phyloP scores from a whole-genome alignment of 2,329 filamentous ascomycete species.

The Fusarium sp. region DNA sequence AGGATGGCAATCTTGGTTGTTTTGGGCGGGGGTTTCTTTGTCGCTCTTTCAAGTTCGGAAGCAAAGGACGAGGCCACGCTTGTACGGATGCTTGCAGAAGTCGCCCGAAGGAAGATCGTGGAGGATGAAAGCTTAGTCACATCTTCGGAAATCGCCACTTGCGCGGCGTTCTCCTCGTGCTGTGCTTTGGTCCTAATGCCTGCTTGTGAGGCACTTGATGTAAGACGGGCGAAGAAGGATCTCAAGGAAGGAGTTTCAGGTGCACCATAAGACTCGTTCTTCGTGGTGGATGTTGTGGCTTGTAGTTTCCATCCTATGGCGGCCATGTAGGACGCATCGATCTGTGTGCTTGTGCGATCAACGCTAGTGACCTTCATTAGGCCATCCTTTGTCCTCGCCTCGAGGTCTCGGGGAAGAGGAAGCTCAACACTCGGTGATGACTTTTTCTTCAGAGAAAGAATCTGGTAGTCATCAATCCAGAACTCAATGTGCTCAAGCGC shows the following conservation, averaged over 20 bases:
- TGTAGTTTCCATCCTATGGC: constrained; percentile 85
- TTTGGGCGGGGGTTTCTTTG: constrained; percentile 95
- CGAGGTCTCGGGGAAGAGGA: constrained; percentile 80
- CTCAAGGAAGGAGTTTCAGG: constrained; percentile 71
- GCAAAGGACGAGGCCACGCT: constrained; percentile 79
- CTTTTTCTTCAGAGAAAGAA: constrained; percentile 85
- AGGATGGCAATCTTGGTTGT: constrained; percentile 86
- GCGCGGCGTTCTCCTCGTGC: constrained; percentile 71
- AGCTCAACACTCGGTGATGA: constrained; percentile 81
- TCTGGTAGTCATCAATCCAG: constrained; percentile 87
- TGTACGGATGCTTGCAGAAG: constrained; percentile 84
- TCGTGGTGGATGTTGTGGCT: constrained; percentile 53
- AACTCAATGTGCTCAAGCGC: constrained; percentile 88
- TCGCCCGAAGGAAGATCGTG: constrained; percentile 89
- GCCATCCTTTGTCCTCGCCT: constrained; percentile 84
- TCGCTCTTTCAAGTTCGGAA: constrained; percentile 90
- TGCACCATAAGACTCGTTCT: constrained; percentile 63
- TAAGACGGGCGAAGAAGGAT: constrained; percentile 84
- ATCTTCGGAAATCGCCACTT: constrained; percentile 75
- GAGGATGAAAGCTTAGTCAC: constrained; percentile 77
- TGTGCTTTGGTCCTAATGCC: constrained; percentile 66
- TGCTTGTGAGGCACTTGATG: constrained; percentile 65
- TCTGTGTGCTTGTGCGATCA: constrained; percentile 87
- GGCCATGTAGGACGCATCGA: constrained; percentile 90
- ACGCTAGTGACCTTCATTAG: constrained; percentile 89